A percentile compares a stretch with the other conserved stretches of the same genome.
These are phyloP conservation scores for Raphanus sativus DNA, from an alignment of 345 rosid species.

Conservation along the genomic window DNA sequence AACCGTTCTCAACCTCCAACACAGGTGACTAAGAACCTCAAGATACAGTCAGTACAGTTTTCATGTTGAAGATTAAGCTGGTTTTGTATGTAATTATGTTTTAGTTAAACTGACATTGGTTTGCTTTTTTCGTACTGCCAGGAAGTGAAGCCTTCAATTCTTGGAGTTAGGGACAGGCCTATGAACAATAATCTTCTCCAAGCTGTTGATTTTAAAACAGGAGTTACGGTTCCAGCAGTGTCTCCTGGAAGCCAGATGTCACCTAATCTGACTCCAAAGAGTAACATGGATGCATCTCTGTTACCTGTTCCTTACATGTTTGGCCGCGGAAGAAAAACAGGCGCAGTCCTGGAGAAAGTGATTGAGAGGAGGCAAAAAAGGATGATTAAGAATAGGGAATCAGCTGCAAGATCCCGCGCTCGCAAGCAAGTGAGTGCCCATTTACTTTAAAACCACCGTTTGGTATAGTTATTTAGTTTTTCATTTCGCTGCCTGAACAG, in stretches of 20 bases:
- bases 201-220: conserved; percentile 50
- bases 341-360: conserved; percentile 81
- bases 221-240: conserved; percentile 47
- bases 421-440: conserved; percentile 84
- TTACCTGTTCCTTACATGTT: conserved; percentile 79
- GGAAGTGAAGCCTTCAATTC: conserved; percentile 59
- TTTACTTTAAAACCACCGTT: background rate
- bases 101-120: background rate
- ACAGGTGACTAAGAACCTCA: conserved; percentile 28
- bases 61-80: conserved; percentile 16
- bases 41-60: conserved; percentile 10
- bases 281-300: conserved; percentile 73
- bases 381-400: conserved; percentile 98
- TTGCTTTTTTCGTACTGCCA: conserved; percentile 33
- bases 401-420: conserved; percentile 98
- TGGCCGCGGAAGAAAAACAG: conserved; percentile 69
- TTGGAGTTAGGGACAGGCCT: conserved; percentile 44
- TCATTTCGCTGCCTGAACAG: conserved; percentile 43
- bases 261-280: conserved; percentile 75
- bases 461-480: background rate
- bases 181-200: conserved; percentile 51
- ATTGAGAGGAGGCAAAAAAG: conserved; percentile 96
- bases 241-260: conserved; percentile 78
- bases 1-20: conserved; percentile 20
- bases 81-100: conserved; percentile 31